A percentile compares a stretch with the other conserved stretches of the same genome.
phyloP scores from a whole-genome alignment of 306 rosid species.

The Castanea crenata region DNA sequence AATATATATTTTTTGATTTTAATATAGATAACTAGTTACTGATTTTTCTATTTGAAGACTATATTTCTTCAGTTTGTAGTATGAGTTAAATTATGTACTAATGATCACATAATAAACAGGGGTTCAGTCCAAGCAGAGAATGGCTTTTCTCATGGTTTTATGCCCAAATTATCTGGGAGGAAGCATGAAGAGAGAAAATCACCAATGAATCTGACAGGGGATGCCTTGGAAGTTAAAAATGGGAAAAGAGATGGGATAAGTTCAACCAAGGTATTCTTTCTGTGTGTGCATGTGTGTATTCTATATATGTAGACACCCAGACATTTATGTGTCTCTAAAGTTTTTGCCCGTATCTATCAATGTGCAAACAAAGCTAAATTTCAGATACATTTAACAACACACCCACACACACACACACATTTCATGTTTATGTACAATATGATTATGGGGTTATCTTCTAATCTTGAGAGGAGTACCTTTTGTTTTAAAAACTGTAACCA shows the following conservation, averaged over 20 bases:
- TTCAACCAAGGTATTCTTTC: slow-evolving; percentile 25
- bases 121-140: slow-evolving; percentile 28
- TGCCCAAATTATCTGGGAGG: slow-evolving; percentile 20
- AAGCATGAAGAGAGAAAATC: slow-evolving; percentile 28
- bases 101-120: slow-evolving; percentile 26
- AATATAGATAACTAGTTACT: not conserved
- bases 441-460: too few relatives aligned
- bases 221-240: slow-evolving; percentile 20
- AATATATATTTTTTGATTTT: not conserved
- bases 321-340: not conserved
- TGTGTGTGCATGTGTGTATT: not conserved
- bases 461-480: not conserved
- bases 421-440: not conserved
- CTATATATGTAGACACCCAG: not conserved
- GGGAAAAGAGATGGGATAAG: slow-evolving; percentile 20
- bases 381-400: too few relatives aligned
- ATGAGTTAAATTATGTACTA: not conserved
- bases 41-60: not conserved
- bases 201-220: slow-evolving; percentile 5
- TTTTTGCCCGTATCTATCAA: not conserved
- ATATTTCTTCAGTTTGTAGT: not conserved
- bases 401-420: not conserved
- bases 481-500: not conserved
- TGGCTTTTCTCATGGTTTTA: slow-evolving; percentile 29
- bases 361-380: not conserved